Base-by-base conservation (phyloP, 1,139 yeast genomes). In the Groenewaldozyma sp. region DNA sequence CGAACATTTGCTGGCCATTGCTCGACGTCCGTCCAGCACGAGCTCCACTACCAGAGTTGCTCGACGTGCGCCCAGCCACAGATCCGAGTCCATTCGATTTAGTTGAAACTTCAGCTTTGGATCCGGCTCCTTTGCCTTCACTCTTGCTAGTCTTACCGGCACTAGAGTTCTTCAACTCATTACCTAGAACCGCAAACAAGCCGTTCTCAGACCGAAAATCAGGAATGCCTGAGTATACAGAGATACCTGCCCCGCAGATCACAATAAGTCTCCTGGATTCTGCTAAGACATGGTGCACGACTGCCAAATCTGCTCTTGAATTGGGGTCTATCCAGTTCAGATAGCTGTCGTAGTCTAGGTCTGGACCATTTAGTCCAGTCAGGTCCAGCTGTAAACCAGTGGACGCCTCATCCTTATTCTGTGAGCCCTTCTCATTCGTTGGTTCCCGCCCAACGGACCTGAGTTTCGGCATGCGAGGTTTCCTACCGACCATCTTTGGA, bases 141-240 rank as follows among this genome's bases (percentile, higher is more conserved):
- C 11, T 22, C 11, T 22, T 22, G 11, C 26, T 11, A 38, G 81
- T 87, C 56, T 82, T 84, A 6, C 94, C 94, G 3, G 76, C 68
- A 28, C 46, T 48, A 58, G 34, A 68, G 72, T 61, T 35, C 48
- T 51, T 37, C 54, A 61, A 39, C 2, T 64, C 59, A 3, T 57
- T 53, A 48, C 76, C 75, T 36, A 82, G 72, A 39, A 78, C 69
- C 45, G 78, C 74, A 58, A 84, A 84, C 34, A 84, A 64, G 2
- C 94, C 95, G 48, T 78, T 74, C 11, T 79, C 67, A 0, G 94
- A 82, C 46, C 95, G 65, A 56, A 86, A 86, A 57, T 86, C 95
- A 2, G 95, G 95, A 32, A 86, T 84, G 2, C 95, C 95, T 0
- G 94, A 86, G 34, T 82, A 82, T 43, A 88, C 91, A 21, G 94